These are phyloP conservation scores for Ensete glaucum DNA, from an alignment of 176 grass and related monocot species.

Conservation along the genomic window DNA sequence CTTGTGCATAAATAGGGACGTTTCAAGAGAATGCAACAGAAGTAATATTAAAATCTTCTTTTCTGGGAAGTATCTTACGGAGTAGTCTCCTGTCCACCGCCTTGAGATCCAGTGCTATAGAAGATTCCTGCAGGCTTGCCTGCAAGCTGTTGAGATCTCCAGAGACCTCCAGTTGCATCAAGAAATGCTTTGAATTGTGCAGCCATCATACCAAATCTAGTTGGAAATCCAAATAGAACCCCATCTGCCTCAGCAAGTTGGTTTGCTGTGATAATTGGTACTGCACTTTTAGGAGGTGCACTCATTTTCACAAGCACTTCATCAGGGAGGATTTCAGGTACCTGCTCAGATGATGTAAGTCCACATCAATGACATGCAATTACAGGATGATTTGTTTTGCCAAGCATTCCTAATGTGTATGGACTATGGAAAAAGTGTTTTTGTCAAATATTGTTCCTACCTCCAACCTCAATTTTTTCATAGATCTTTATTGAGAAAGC, in stretches of 20 bases:
- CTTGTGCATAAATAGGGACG: neutral
- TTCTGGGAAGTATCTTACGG: conserved; percentile 35
- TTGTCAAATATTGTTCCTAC: too few relatives aligned
- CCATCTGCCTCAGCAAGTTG: conserved; percentile 75
- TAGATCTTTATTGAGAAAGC: too few relatives aligned
- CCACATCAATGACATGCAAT: neutral
- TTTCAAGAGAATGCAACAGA: neutral
- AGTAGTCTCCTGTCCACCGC: conserved; percentile 85
- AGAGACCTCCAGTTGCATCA: conserved; percentile 72
- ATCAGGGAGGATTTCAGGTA: conserved; percentile 68
- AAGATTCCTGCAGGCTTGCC: conserved; percentile 85
- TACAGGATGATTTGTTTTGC: neutral
- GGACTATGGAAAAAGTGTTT: neutral
- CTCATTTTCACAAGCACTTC: conserved; percentile 84
- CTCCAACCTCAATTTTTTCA: too few relatives aligned
- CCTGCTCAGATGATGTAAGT: conserved; percentile 28
- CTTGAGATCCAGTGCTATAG: conserved; percentile 87
- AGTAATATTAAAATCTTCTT: neutral
- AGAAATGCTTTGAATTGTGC: conserved; percentile 35
- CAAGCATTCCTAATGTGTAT: neutral
- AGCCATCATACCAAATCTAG: conserved; percentile 83
- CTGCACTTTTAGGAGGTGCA: conserved; percentile 58
- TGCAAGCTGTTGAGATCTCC: conserved; percentile 73
- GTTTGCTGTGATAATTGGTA: conserved; percentile 54
- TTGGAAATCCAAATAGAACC: conserved; percentile 88